These are phyloP conservation scores for Trichoderma citrinoviride DNA, from an alignment of 2,329 filamentous ascomycete genomes.

Conservation along the genomic window DNA sequence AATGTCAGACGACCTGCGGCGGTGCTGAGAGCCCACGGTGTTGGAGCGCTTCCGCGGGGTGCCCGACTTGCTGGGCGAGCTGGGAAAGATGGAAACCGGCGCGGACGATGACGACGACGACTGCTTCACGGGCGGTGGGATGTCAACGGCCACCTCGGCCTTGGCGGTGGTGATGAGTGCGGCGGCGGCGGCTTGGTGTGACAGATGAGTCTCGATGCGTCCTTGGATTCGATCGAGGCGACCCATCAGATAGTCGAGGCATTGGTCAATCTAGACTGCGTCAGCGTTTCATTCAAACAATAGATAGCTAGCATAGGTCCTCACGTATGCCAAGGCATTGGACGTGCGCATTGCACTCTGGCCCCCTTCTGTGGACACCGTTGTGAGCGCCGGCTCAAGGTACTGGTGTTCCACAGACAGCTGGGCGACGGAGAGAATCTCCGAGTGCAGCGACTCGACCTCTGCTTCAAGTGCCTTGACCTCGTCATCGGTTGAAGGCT, in stretches of 20 bases:
- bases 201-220: slow-evolving; percentile 45
- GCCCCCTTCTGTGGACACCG: slow-evolving; percentile 43
- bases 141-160: slow-evolving; percentile 40
- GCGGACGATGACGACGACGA: background rate
- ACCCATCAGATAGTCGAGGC: slow-evolving; percentile 50
- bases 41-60: slow-evolving; percentile 39
- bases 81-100: slow-evolving; percentile 27
- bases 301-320: slow-evolving; percentile 25
- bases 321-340: slow-evolving; percentile 51
- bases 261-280: slow-evolving; percentile 46
- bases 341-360: slow-evolving; percentile 45
- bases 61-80: slow-evolving; percentile 37
- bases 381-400: slow-evolving; percentile 56
- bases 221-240: slow-evolving; percentile 43
- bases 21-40: slow-evolving; percentile 28
- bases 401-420: slow-evolving; percentile 70
- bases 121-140: slow-evolving; percentile 15
- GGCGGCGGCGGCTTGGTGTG: slow-evolving; percentile 43
- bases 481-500: slow-evolving; percentile 38
- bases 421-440: slow-evolving; percentile 66
- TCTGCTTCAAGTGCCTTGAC: slow-evolving; percentile 58
- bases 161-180: slow-evolving; percentile 44
- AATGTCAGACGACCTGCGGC: slow-evolving; percentile 39
- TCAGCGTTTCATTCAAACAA: background rate
- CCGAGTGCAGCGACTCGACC: slow-evolving; percentile 65